These are phyloP conservation scores for Dioscorea zingiberensis DNA, from an alignment of 106 monocot genomes.

Conservation along the genomic window DNA sequence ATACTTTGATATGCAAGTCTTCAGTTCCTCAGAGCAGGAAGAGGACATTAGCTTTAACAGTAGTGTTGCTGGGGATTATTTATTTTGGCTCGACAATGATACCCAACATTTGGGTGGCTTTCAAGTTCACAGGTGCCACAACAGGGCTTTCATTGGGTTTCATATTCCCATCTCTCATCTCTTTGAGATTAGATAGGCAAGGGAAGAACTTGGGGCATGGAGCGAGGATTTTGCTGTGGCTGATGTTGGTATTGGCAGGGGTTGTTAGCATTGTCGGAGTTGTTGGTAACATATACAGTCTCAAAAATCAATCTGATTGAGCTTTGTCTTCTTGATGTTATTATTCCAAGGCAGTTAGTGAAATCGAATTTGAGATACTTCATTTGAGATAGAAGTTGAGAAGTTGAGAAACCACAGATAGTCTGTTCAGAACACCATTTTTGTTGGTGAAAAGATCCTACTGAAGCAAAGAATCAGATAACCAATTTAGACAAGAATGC, in stretches of 20 bases:
- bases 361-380: not conserved
- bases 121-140: constrained; percentile 88
- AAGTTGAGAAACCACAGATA: too few relatives aligned
- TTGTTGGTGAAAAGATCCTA: too few relatives aligned
- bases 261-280: constrained; percentile 65
- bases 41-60: constrained; percentile 49
- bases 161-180: constrained; percentile 73
- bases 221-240: constrained; percentile 46
- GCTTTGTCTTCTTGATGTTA: not conserved
- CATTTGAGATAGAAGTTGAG: too few relatives aligned
- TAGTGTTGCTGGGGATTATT: constrained; percentile 39
- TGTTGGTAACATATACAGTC: constrained; percentile 59
- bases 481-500: too few relatives aligned
- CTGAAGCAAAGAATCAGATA: too few relatives aligned
- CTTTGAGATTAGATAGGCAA: constrained; percentile 58
- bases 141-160: constrained; percentile 72
- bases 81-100: constrained; percentile 70
- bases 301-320: constrained; percentile 33
- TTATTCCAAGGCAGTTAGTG: not conserved
- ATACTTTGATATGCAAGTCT: constrained; percentile 37
- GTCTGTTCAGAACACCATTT: too few relatives aligned
- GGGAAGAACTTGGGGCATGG: constrained; percentile 25
- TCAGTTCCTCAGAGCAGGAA: constrained; percentile 22
- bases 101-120: constrained; percentile 91
- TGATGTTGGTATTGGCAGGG: constrained; percentile 59